Evolutionary conservation across 768 basidiomycete genomes (phyloP).

Genomic region (Galerina marginata): DNA sequence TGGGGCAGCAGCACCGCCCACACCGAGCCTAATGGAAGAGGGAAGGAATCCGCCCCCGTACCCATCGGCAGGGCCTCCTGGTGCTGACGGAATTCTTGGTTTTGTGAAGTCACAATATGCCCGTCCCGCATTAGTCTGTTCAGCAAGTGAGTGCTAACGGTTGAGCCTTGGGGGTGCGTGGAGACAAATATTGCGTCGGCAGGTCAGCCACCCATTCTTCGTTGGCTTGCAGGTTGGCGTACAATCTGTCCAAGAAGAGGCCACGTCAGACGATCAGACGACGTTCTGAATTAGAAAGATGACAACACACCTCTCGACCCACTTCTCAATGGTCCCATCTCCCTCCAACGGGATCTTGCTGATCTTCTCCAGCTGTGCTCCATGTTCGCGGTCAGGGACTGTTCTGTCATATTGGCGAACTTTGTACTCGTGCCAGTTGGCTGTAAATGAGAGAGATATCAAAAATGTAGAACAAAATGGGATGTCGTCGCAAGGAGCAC

Average conservation of each 20-base stretch:
- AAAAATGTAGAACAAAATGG: neutral
- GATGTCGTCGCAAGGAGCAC: slow-evolving; percentile 26
- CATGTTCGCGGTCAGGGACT: slow-evolving; percentile 69
- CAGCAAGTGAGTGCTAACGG: slow-evolving; percentile 91
- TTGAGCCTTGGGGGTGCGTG: slow-evolving; percentile 92
- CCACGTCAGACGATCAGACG: neutral
- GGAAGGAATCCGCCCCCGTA: slow-evolving; percentile 39
- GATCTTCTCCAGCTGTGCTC: slow-evolving; percentile 69
- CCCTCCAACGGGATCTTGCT: slow-evolving; percentile 92
- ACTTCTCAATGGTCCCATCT: slow-evolving; percentile 85
- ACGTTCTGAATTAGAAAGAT: neutral
- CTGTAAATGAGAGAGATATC: slow-evolving; percentile 44
- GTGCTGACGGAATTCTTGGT: neutral
- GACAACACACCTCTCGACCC: slow-evolving; percentile 73
- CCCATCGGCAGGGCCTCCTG: neutral
- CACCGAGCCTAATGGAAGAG: slow-evolving; percentile 26
- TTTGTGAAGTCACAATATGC: slow-evolving; percentile 54
- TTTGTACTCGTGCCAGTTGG: slow-evolving; percentile 87
- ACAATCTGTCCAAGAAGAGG: slow-evolving; percentile 52
- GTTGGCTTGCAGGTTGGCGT: slow-evolving; percentile 63
- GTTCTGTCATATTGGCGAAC: slow-evolving; percentile 81
- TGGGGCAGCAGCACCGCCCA: slow-evolving; percentile 1
- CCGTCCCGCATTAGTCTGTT: slow-evolving; percentile 81
- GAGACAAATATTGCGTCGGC: slow-evolving; percentile 90
- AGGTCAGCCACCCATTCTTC: slow-evolving; percentile 79